Evolutionary conservation across 2,329 filamentous ascomycete genomes (phyloP), one percentile per base, ranked within the genome.

Genomic region (Sarocladiaceae sp.): DNA sequence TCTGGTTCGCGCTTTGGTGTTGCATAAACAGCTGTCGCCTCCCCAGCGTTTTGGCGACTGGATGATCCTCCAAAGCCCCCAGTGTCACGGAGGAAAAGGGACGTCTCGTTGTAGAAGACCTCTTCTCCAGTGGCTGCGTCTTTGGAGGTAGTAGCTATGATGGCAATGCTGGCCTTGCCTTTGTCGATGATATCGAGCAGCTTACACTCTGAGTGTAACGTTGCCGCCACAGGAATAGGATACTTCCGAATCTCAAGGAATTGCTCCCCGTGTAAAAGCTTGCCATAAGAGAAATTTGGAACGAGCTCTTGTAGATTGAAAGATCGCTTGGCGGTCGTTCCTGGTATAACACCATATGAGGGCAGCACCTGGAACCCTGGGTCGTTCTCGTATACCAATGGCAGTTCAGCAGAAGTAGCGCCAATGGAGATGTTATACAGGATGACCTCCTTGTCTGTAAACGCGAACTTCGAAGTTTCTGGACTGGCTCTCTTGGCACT

Each of bases 261-360:
- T 71, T 99, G 94, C 78, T 99, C 94, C 65, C 94, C 94, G 74
- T 99, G 94, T 22, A 99, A 86, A 49, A 97, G 84, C 90, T 97
- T 96, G 90, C 96, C 97, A 56, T 91, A 92, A 31, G 83, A 90
- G 78, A 96, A 99, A 78, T 97, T 96, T 67, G 92, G 90, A 25
- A 97, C 87, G 55, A 99, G 80, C 52, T 92, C 83, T 64, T 84
- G 82, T 62, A 93, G 79, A 69, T 78, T 83, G 76, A 87, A 97
- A 23, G 92, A 89, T 54, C 84, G 75, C 59, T 87, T 79, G 55
- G 90, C 86, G 72, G 87, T 87, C 75, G 97, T 97, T 62, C 85
- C 87, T n/a, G 93, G 94, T 61, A 97, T 86, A 56, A 97, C 93
- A 67, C 92, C 93, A 64, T 88, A 97, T 15, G 91, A 94, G 50